Evolutionary conservation across 768 basidiomycete species (phyloP).

Genomic region (Leccinum olivaceopallidum): DNA sequence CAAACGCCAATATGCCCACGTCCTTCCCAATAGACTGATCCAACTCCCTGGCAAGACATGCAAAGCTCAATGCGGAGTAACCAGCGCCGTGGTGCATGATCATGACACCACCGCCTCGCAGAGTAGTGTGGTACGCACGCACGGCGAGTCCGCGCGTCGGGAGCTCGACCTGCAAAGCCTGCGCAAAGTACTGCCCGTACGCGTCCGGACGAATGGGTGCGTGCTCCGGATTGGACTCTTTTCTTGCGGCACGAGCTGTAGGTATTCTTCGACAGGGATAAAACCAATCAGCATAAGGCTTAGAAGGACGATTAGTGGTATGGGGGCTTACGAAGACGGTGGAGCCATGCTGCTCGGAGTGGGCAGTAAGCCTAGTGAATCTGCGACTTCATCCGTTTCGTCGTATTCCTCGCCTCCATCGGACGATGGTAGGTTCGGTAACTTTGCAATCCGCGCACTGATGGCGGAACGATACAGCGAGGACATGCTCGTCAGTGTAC

Average conservation of each 20-base stretch:
- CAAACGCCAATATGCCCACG: constrained; percentile 79
- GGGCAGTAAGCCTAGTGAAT: constrained; percentile 62
- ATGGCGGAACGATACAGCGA: constrained; percentile 77
- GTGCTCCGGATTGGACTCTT: constrained; percentile 60
- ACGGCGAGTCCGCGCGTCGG: constrained; percentile 61
- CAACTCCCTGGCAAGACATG: constrained; percentile 85
- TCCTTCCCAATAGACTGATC: constrained; percentile 58
- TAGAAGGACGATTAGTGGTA: constrained; percentile 2
- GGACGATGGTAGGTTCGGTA: constrained; percentile 57
- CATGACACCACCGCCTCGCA: constrained; percentile 62
- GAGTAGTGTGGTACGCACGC: constrained; percentile 83
- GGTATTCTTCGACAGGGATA: constrained; percentile 28
- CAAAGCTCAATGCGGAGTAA: constrained; percentile 87
- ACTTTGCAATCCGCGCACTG: constrained; percentile 68
- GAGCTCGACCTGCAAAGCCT: constrained; percentile 78
- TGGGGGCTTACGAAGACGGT: constrained; percentile 55
- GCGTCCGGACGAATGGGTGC: constrained; percentile 70
- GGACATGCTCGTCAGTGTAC: constrained; percentile 48
- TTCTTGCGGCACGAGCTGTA: constrained; percentile 20
- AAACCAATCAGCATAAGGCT: constrained; percentile 6
- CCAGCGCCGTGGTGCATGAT: constrained; percentile 97
- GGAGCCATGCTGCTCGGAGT: constrained; percentile 51
- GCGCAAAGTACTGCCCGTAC: constrained; percentile 62
- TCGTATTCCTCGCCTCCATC: constrained; percentile 42
- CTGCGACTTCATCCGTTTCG: constrained; percentile 50